Percentiles rank a stretch among this genome's conserved stretches.
These are phyloP conservation scores for Xylaria sp. DNA, from an alignment of 2,329 filamentous ascomycete species.

Conservation along the genomic window DNA sequence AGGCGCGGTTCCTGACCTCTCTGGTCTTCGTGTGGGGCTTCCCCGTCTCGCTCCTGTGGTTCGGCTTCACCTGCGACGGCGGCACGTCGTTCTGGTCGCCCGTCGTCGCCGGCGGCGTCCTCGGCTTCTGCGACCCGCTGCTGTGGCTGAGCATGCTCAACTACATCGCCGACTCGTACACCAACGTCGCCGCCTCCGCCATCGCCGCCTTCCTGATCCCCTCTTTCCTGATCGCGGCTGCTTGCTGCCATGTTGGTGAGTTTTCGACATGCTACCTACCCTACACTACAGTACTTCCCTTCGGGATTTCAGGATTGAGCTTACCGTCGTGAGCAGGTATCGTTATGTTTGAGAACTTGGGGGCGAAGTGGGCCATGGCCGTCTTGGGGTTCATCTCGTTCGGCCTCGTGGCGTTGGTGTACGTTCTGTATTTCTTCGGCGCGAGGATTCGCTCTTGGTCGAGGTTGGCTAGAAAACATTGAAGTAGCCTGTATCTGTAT, in stretches of 20 bases:
- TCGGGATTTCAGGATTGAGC: neutral
- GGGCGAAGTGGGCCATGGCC: conserved; percentile 45
- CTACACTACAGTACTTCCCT: too few relatives aligned
- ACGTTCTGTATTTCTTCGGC: conserved; percentile 46
- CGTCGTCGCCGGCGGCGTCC: conserved; percentile 42
- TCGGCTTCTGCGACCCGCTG: conserved; percentile 46
- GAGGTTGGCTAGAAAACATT: conserved; percentile 39
- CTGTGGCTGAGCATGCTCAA: conserved; percentile 48
- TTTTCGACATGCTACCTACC: conserved; percentile 8
- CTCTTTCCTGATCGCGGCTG: conserved; percentile 45
- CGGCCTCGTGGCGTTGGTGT: conserved; percentile 43
- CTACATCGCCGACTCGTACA: conserved; percentile 47
- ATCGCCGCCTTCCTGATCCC: conserved; percentile 48
- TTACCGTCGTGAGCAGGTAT: conserved; percentile 27
- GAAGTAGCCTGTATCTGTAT: neutral
- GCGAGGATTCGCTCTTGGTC: conserved; percentile 37
- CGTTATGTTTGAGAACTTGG: conserved; percentile 42
- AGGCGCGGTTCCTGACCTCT: conserved; percentile 46
- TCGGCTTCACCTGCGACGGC: conserved; percentile 46
- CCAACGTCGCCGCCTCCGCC: conserved; percentile 44
- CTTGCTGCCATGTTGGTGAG: conserved; percentile 43
- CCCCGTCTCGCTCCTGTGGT: conserved; percentile 46
- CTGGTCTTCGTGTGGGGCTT: conserved; percentile 47
- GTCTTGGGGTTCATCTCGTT: conserved; percentile 45
- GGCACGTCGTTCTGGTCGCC: conserved; percentile 45